Conservation (phyloP, 2,329 filamentous ascomycete species). For the Neospermospora avenae region DNA sequence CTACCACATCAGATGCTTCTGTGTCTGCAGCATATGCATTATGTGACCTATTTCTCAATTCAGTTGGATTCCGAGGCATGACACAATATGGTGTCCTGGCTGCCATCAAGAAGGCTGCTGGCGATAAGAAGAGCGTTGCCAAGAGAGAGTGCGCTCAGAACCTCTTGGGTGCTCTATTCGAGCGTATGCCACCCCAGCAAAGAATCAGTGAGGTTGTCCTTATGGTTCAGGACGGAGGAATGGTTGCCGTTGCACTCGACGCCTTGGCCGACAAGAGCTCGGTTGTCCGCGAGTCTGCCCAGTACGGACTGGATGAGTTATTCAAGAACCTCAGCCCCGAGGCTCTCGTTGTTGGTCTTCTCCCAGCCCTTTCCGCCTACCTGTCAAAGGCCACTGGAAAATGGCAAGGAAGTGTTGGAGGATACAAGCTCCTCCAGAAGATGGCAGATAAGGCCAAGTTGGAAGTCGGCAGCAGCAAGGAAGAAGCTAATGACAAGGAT, state of each 20-base stretch:
- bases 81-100: slow-evolving; percentile 59
- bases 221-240: slow-evolving; percentile 72
- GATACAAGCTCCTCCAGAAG: slow-evolving; percentile 77
- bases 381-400: slow-evolving; percentile 83
- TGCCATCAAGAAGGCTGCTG: slow-evolving; percentile 71
- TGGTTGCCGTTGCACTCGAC: slow-evolving; percentile 74
- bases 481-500: slow-evolving; percentile 85
- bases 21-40: slow-evolving; percentile 64
- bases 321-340: slow-evolving; percentile 78
- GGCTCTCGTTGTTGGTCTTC: slow-evolving; percentile 75
- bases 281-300: slow-evolving; percentile 84
- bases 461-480: slow-evolving; percentile 70
- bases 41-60: slow-evolving; percentile 61
- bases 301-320: slow-evolving; percentile 89
- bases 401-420: slow-evolving; percentile 94
- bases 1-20: slow-evolving; percentile 51
- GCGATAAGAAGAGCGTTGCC: slow-evolving; percentile 89
- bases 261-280: slow-evolving; percentile 84
- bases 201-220: slow-evolving; percentile 78
- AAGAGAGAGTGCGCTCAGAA: slow-evolving; percentile 92
- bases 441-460: slow-evolving; percentile 96
- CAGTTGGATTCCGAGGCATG: slow-evolving; percentile 61
- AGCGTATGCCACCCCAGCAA: slow-evolving; percentile 77
- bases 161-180: slow-evolving; percentile 87
- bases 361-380: slow-evolving; percentile 74